A percentile compares a stretch with the other conserved stretches of the same genome.
Evolutionary conservation across 371 early-diverging fungal genomes (phyloP).

Genomic region (Mucor circinelloides): DNA sequence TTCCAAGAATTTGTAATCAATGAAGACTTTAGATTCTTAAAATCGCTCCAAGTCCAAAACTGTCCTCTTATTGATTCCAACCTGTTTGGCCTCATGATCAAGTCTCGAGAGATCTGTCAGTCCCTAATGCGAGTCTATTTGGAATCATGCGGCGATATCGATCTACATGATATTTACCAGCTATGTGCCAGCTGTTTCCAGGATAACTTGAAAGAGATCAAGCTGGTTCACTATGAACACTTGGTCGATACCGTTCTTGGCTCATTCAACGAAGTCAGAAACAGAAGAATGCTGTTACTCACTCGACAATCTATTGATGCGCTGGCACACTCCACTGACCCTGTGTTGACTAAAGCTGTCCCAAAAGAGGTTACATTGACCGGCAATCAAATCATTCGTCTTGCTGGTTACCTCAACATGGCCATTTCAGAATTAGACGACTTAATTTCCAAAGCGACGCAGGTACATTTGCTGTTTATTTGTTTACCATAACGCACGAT

Average conservation of each 20-base stretch:
- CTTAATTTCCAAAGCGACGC: conserved; percentile 13
- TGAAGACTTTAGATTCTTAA: background rate
- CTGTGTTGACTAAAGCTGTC: background rate
- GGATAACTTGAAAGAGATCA: background rate
- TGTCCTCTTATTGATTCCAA: conserved; percentile 18
- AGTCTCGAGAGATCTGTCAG: background rate
- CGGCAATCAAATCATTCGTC: conserved; percentile 18
- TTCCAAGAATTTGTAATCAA: background rate
- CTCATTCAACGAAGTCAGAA: background rate
- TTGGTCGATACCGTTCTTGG: background rate
- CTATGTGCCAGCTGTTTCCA: conserved; percentile 1
- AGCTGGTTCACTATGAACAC: conserved; percentile 4
- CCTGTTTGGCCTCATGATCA: background rate
- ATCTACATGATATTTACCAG: conserved; percentile 18
- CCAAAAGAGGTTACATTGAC: conserved; percentile 21
- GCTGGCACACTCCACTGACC: conserved; percentile 16
- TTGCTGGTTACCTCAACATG: conserved; percentile 23
- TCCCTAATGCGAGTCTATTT: conserved; percentile 16
- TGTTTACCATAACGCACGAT: background rate
- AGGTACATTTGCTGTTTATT: background rate
- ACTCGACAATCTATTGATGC: conserved; percentile 24
- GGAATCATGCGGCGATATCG: conserved; percentile 19
- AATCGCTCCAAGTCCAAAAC: conserved; percentile 6
- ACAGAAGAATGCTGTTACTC: background rate
- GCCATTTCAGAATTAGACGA: background rate